Base-by-base conservation (phyloP, 2,329 filamentous ascomycete species). In the Bipolaris zeicola region DNA sequence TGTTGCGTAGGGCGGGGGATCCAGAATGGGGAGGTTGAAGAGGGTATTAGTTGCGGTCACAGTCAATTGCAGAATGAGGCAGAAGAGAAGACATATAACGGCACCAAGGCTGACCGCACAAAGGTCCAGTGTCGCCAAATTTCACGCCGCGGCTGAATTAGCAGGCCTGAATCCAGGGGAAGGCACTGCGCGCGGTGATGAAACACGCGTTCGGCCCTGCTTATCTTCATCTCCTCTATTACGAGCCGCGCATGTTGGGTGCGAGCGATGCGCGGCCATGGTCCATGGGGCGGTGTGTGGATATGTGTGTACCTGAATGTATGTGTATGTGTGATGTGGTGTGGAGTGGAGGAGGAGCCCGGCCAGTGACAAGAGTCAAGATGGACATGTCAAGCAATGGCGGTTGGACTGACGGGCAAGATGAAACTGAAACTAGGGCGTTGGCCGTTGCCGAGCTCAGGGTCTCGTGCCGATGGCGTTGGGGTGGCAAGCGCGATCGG, bases 121-220 rank as follows among this genome's bases (percentile, higher is more conserved):
- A 34, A 41, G 53, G 20, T 48, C 7, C 36, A 24, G 42, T 37
- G 37, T 60, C 38, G 41, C 34, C 37, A 45, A 45, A 47, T 58
- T 59, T 48, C 36, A 47, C 55, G 54, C 26, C 56, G 61, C 60
- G 52, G 57, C 57, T 56, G 53, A 47, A 52, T 34, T 59, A 47
- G 47, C 37, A 52, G 44, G 52, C 60, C 38, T 60, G 50, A 55
- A 54, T 48, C 61, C 60, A 68, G 64, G 63, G 63, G 65, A 62
- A 59, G 47, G 43, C 55, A 38, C 53, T 57, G 55, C 55, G 52
- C 50, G 52, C 34, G 54, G 52, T 26, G 56, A 45, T 68, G 65
- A 69, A 68, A 69, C 66, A 50, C 58, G 65, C 52, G 56, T 57
- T 45, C 57, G 50, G 46, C 56, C 62, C 53, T 61, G 62, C 53